A percentile compares a stretch with the other conserved stretches of the same genome.
Evolutionary conservation across 2,329 filamentous ascomycete species (phyloP).

Genomic region (Aspergillus udagawae): DNA sequence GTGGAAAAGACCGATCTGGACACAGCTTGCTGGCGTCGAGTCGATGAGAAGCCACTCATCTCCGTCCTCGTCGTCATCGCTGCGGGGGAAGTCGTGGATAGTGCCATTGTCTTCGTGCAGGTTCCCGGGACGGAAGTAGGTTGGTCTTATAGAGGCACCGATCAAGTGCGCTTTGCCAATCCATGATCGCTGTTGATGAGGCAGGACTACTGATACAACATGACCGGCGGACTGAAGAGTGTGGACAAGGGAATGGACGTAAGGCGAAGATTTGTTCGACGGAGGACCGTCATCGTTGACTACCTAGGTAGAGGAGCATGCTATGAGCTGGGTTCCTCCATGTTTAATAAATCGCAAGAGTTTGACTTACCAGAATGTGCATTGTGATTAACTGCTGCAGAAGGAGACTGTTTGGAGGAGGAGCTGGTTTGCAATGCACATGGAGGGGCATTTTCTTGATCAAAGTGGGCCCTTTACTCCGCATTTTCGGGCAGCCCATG

Average conservation of each 20-base stretch:
- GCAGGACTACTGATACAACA: constrained; percentile 84
- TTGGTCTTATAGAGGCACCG: constrained; percentile 77
- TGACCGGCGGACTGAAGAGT: constrained; percentile 72
- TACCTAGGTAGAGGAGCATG: constrained; percentile 28
- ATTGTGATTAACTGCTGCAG: constrained; percentile 26
- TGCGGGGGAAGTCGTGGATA: constrained; percentile 57
- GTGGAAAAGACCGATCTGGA: constrained; percentile 78
- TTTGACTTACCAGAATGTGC: constrained; percentile 49
- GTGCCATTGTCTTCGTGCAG: constrained; percentile 63
- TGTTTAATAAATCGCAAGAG: neutral
- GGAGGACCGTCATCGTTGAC: constrained; percentile 78
- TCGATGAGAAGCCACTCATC: constrained; percentile 82
- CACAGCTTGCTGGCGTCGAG: constrained; percentile 75
- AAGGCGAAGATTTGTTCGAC: constrained; percentile 72
- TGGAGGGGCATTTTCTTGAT: neutral
- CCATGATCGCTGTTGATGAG: constrained; percentile 90
- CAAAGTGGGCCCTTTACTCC: neutral
- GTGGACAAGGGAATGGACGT: constrained; percentile 70
- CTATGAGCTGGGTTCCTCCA: constrained; percentile 4
- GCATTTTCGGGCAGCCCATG: neutral
- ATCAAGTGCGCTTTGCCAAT: constrained; percentile 98
- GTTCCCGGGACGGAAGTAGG: constrained; percentile 71
- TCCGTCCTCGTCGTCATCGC: constrained; percentile 45
- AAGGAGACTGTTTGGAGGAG: constrained; percentile 5
- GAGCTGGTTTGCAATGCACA: neutral